Evolutionary conservation across 805 yeast genomes (phyloP).

Genomic region (Hanseniaspora taiwanica): DNA sequence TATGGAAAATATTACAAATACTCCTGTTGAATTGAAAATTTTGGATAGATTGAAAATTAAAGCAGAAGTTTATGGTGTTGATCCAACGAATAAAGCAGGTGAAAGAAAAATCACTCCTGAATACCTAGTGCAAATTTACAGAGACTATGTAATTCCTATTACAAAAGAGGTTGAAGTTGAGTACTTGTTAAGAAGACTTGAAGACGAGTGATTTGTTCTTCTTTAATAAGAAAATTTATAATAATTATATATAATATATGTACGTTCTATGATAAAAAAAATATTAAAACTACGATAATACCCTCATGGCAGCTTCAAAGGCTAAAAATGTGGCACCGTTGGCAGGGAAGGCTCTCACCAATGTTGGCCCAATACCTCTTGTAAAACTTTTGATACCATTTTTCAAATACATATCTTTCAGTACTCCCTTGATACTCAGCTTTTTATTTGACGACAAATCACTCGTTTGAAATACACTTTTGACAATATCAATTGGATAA

Average conservation of each 20-base stretch:
- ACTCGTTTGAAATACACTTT: constrained; percentile 61
- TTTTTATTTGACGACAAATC: constrained; percentile 37
- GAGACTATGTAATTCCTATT: constrained; percentile 80
- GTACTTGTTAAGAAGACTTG: constrained; percentile 67
- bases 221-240: not conserved
- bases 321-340: constrained; percentile 95
- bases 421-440: constrained; percentile 37
- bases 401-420: constrained; percentile 39
- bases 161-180: constrained; percentile 94
- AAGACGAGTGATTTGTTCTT: constrained; percentile 8
- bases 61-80: constrained; percentile 79
- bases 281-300: constrained; percentile 3
- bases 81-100: constrained; percentile 63
- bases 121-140: constrained; percentile 67
- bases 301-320: constrained; percentile 79
- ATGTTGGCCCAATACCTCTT: constrained; percentile 85
- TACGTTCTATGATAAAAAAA: not conserved
- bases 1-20: constrained; percentile 70
- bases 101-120: constrained; percentile 76
- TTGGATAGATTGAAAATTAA: constrained; percentile 65
- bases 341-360: constrained; percentile 94
- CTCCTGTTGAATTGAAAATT: constrained; percentile 75
- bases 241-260: not conserved
- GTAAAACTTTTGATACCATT: constrained; percentile 69
- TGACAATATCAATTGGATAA: constrained; percentile 85